A percentile compares a stretch with the other conserved stretches of the same genome.
Evolutionary conservation across 352 stramenopile genomes (phyloP).

Genomic region (Phytophthora colocasiae): DNA sequence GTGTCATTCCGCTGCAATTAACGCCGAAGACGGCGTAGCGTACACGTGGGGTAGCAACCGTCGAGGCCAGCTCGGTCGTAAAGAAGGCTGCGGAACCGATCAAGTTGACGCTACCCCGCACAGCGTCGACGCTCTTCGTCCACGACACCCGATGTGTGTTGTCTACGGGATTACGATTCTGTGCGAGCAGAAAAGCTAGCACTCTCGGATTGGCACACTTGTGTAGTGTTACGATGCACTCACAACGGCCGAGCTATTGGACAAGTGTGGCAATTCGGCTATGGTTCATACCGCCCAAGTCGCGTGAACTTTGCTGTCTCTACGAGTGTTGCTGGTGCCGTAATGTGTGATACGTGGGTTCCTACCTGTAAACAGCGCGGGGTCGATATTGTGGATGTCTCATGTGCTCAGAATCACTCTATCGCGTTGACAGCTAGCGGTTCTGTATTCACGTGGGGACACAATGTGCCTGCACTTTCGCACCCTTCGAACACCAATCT

Average conservation of each 20-base stretch:
- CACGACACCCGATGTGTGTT: constrained; percentile 60
- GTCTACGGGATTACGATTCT: constrained; percentile 66
- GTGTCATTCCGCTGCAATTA: constrained; percentile 78
- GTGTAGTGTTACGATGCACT: constrained; percentile 65
- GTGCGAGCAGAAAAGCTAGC: constrained; percentile 57
- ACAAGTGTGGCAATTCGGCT: constrained; percentile 85
- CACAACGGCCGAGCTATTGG: constrained; percentile 63
- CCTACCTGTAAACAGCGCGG: constrained; percentile 58
- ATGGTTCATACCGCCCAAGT: constrained; percentile 71
- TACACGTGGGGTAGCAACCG: constrained; percentile 88
- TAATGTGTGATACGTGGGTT: constrained; percentile 69
- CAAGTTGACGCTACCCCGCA: constrained; percentile 64
- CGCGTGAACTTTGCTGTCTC: constrained; percentile 60
- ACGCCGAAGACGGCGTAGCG: constrained; percentile 45
- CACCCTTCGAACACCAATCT: constrained; percentile 35
- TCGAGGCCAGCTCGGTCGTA: constrained; percentile 78
- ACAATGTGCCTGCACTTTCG: constrained; percentile 72
- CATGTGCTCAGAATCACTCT: constrained; percentile 80
- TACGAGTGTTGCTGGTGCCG: constrained; percentile 10
- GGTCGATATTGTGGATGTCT: constrained; percentile 72
- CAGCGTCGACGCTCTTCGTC: constrained; percentile 64
- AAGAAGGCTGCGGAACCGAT: constrained; percentile 76
- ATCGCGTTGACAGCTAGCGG: constrained; percentile 74
- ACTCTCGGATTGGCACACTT: constrained; percentile 80
- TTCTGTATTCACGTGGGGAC: constrained; percentile 79